Base-by-base conservation (phyloP, 2,329 filamentous ascomycete species). In the Macrophomina pseudophaseolina region DNA sequence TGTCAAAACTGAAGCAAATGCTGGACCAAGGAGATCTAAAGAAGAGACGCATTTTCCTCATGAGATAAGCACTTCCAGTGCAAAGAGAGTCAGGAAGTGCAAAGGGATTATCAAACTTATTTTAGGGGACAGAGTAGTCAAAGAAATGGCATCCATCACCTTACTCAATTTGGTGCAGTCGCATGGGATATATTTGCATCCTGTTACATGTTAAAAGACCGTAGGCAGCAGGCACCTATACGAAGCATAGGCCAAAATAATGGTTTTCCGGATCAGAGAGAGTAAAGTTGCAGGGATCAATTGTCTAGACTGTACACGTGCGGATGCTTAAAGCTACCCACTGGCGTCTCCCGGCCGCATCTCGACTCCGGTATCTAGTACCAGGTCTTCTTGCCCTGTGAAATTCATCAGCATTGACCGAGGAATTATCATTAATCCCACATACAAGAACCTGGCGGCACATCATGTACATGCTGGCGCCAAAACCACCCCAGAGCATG, bases 321-420 rank as follows among this genome's bases (percentile, higher is more conserved):
- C 54, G 53, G 54, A 60, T 56, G 54, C 53, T 51, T 52, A 66
- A 59, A 35, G 53, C 53, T 16, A 52, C 58, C 54, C 53, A 66
- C 53, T 44, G 58, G 28, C 7, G 44, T 49, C 49, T 51, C 51
- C 51, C 32, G 30, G 46, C 64, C 54, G 48, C 46, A 49, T 12
- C 30, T 28, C 42, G 53, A 51, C 42, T 44, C 54, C 51, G 46
- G 23, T 16, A 44, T 52, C 33, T 59, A 60, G 14, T 32, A 91
- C 88, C 89, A 93, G 69, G 89, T 92, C 87, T 93, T 94, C 85
- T 94, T 87, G 75, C 91, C 91, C 70, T 81, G 52, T 68, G 12
- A 12, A 38, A 18, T 53, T 64, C 48, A 65, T 51, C 30, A 60
- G 30, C 18, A 23, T 32, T 16, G 16, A 14, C n/a, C 33, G 2